Percentiles rank a stretch among this genome's conserved stretches.
Conservation (phyloP, 192 early-diverging fungal species). For the Backusella luteola region DNA sequence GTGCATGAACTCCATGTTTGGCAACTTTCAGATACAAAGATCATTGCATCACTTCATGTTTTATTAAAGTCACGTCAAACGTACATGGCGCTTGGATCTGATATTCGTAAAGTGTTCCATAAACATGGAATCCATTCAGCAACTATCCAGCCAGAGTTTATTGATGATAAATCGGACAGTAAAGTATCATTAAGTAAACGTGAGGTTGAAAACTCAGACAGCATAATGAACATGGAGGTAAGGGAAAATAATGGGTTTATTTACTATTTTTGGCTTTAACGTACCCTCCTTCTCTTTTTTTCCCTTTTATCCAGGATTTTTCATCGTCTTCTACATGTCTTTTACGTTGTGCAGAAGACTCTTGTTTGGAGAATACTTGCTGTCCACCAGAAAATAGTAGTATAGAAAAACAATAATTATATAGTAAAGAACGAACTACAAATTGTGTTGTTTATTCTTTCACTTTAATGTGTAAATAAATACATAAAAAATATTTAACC, state of each 20-base stretch:
- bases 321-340: constrained; percentile 22
- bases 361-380: constrained; percentile 39
- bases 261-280: background rate
- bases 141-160: constrained; percentile 92
- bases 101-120: constrained; percentile 77
- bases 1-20: constrained; percentile 94
- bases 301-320: constrained; percentile 2
- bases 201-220: background rate
- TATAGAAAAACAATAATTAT: background rate
- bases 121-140: constrained; percentile 80
- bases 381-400: constrained; percentile 24
- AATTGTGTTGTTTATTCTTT: background rate
- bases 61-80: constrained; percentile 54
- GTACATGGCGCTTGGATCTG: constrained; percentile 71
- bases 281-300: background rate
- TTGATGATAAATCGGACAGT: constrained; percentile 24
- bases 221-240: background rate
- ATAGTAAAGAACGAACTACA: background rate
- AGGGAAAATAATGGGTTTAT: background rate
- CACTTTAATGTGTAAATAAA: constrained; percentile 4
- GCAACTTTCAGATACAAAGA: constrained; percentile 84
- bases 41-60: constrained; percentile 83
- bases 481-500: background rate
- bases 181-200: background rate
- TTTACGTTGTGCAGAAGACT: constrained; percentile 28